Conservation (phyloP, 1,139 yeast genomes). For the Sugiyamaella paludigena region DNA sequence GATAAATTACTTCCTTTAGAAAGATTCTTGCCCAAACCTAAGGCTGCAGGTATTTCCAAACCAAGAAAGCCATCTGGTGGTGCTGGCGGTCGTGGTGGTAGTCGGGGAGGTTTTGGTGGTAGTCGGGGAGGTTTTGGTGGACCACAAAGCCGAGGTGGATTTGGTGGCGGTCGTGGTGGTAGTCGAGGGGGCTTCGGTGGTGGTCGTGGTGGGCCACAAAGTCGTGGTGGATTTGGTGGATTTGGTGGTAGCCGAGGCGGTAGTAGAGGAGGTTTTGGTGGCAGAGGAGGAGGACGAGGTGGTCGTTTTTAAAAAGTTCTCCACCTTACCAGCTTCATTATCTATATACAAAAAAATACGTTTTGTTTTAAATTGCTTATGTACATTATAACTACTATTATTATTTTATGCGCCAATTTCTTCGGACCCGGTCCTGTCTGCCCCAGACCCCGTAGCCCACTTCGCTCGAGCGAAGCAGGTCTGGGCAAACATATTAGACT, state of each 20-base stretch:
- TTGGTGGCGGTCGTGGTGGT: slow-evolving; percentile 41
- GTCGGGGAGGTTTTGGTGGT: slow-evolving; percentile 42
- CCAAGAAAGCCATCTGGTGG: slow-evolving; percentile 59
- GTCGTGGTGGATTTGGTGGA: slow-evolving; percentile 39
- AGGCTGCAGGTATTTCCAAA: slow-evolving; percentile 72
- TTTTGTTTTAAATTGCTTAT: slow-evolving; percentile 2
- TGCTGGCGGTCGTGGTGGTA: slow-evolving; percentile 49
- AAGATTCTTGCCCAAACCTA: slow-evolving; percentile 92
- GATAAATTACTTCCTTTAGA: slow-evolving; percentile 95
- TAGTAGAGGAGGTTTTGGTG: slow-evolving; percentile 42
- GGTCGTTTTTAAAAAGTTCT: slow-evolving; percentile 32
- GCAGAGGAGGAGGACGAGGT: slow-evolving; percentile 32
- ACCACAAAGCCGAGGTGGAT: slow-evolving; percentile 36
- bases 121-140: slow-evolving; percentile 40
- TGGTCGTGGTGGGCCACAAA: slow-evolving; percentile 32
- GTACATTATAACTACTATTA: slow-evolving; percentile 12
- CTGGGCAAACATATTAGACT: neutral
- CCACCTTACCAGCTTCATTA: neutral
- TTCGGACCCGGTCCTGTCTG: neutral
- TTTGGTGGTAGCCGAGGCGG: slow-evolving; percentile 39
- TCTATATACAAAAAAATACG: neutral
- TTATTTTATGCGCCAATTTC: slow-evolving; percentile 5
- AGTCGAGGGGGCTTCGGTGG: slow-evolving; percentile 44
- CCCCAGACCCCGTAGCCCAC: too few relatives aligned
- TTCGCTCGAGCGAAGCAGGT: too few relatives aligned